phyloP scores from a whole-genome alignment of 2,329 filamentous ascomycete species.

The Ophiocordyceps polyrhachis-furcata region DNA sequence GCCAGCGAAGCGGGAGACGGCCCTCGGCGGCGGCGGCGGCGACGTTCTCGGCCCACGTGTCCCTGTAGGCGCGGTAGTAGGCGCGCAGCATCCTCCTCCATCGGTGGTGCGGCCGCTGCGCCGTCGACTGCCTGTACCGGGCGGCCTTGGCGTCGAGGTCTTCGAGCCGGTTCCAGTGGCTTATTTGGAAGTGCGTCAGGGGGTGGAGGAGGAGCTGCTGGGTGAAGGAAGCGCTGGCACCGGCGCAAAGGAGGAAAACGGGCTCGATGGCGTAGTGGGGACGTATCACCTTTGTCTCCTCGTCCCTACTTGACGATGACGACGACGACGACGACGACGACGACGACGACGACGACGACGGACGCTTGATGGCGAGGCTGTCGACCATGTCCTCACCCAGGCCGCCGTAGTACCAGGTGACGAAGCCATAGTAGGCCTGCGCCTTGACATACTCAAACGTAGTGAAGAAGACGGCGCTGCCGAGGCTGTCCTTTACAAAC shows the following conservation, averaged over 20 bases:
- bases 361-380: slow-evolving; percentile 27
- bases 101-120: slow-evolving; percentile 14
- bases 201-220: slow-evolving; percentile 57
- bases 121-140: slow-evolving; percentile 19
- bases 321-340: slow-evolving; percentile 4
- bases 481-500: slow-evolving; percentile 50
- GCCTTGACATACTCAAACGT: slow-evolving; percentile 61
- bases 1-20: slow-evolving; percentile 38
- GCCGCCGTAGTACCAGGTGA: slow-evolving; percentile 50
- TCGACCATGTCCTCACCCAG: slow-evolving; percentile 32
- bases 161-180: slow-evolving; percentile 57
- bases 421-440: slow-evolving; percentile 51
- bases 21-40: slow-evolving; percentile 36
- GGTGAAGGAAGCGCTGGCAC: slow-evolving; percentile 46
- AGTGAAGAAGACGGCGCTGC: slow-evolving; percentile 54
- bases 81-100: slow-evolving; percentile 40
- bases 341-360: slow-evolving; percentile 7
- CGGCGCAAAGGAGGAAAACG: slow-evolving; percentile 49
- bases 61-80: slow-evolving; percentile 54
- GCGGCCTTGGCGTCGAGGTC: slow-evolving; percentile 45
- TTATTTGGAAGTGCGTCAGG: slow-evolving; percentile 48
- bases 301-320: slow-evolving; percentile 7
- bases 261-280: slow-evolving; percentile 64
- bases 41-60: slow-evolving; percentile 43
- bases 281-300: slow-evolving; percentile 32